Evolutionary conservation across 495 filamentous ascomycete species (phyloP), one percentile per base, ranked within the genome.

Genomic region (Hypoxylon crocopeplum): DNA sequence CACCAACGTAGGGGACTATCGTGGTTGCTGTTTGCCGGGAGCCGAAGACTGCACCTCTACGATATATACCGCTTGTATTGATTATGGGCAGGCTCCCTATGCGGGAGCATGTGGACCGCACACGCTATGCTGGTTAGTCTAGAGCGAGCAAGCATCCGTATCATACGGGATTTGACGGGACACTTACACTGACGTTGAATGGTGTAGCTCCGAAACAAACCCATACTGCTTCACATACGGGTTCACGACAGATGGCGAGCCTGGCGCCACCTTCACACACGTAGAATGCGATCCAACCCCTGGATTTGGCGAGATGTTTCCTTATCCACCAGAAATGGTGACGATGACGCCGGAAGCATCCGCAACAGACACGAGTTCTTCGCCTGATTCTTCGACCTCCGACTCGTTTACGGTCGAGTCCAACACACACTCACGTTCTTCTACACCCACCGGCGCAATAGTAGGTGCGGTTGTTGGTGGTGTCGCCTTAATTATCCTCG

Each of bases 71-170:
- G 19, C 17, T 11, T 70, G 68, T 21, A 21, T 68, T 30, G 55
- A 70, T 16, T 60, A 70, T 45, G 19, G 12, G 1, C 11, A 49
- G 0, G 24, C 55, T 8, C 37, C 39, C 10, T 21, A 58, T 30
- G 8, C 45, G 11, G 53, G 7, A 3, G 36, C 53, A 30, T 70
- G 64, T 11, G 64, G 51, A 21, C 39, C 50, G 17, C 60, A 68
- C 5, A 68, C 64, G 10, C 19, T 70, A 58, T 68, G 64, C 15
- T 70, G 68, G 68, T 70, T 8, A 32, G 64, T 68, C 19, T 15
- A 15, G 45, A 39, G 17, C 41, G 29, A 45, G 7, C 19, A 40
- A 4, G 8, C 13, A 27, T 21, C 15, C 24, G 2, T 25, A 10
- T 37, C 8, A n/a, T 20, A 15, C n/a, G 13, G 4, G 5, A 38